Conservation (phyloP, 2,329 filamentous ascomycete genomes). For the Pseudocercospora vitis region DNA sequence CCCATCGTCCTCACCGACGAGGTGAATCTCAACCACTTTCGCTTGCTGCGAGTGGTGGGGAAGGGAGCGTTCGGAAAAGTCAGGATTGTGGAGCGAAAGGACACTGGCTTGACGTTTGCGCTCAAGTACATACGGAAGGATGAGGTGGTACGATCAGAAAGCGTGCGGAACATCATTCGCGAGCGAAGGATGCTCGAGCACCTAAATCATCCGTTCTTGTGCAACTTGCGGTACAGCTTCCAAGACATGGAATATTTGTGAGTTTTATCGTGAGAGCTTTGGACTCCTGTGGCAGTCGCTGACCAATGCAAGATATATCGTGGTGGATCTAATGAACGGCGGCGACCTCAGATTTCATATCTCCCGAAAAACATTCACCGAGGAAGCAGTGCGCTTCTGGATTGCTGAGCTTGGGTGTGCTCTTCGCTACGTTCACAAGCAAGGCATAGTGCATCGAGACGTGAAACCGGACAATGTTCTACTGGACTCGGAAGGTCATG, state of each 20-base stretch:
- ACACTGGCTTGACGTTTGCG: constrained; percentile 89
- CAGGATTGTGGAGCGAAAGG: constrained; percentile 95
- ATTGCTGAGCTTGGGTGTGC: constrained; percentile 92
- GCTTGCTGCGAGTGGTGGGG: constrained; percentile 88
- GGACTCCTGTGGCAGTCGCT: constrained; percentile 30
- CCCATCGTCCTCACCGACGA: constrained; percentile 89
- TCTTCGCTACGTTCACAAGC: constrained; percentile 78
- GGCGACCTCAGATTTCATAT: constrained; percentile 97
- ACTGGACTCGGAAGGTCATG: constrained; percentile 84
- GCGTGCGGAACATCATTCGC: constrained; percentile 95
- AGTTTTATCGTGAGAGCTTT: constrained; percentile 38
- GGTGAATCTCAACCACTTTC: constrained; percentile 98
- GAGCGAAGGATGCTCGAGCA: constrained; percentile 98
- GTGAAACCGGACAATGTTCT: constrained; percentile 91
- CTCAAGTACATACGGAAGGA: constrained; percentile 98
- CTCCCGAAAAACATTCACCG: constrained; percentile 94
- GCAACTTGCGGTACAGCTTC: constrained; percentile 97
- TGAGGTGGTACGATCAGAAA: constrained; percentile 97
- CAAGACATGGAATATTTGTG: constrained; percentile 99
- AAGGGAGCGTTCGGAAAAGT: constrained; percentile 99
- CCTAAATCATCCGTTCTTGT: constrained; percentile 95
- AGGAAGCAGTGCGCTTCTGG: constrained; percentile 96
- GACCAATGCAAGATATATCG: constrained; percentile 67
- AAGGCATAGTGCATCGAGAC: constrained; percentile 87
- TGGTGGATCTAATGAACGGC: constrained; percentile 97